These are phyloP conservation scores for Paspalum notatum DNA, from an alignment of 176 grass and related monocot species.

Conservation along the genomic window DNA sequence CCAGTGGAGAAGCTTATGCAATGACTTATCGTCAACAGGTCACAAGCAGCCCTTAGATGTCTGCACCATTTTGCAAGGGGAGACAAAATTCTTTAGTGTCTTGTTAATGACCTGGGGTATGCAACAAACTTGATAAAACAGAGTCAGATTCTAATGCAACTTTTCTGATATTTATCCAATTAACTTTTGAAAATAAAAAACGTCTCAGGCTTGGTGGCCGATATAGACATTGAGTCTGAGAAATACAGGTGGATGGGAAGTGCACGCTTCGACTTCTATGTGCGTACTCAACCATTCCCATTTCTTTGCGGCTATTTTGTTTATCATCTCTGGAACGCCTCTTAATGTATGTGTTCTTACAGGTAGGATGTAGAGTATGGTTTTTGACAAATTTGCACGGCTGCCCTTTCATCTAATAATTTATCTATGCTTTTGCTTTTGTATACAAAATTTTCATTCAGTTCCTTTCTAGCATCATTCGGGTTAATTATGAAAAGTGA, in stretches of 20 bases:
- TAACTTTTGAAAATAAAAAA: neutral
- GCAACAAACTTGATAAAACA: neutral
- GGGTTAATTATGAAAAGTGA: neutral
- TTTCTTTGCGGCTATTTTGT: neutral
- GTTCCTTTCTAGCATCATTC: neutral
- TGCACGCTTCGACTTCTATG: slow-evolving; percentile 79
- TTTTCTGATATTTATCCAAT: neutral
- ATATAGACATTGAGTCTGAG: slow-evolving; percentile 87
- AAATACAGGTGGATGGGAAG: slow-evolving; percentile 94
- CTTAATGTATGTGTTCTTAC: neutral
- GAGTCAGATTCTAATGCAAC: neutral
- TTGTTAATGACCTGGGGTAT: slow-evolving; percentile 87
- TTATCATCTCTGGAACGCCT: neutral
- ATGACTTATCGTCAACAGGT: too few species aligned
- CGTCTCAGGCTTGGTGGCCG: slow-evolving; percentile 76
- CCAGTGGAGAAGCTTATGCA: neutral
- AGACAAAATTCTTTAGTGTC: slow-evolving; percentile 70
- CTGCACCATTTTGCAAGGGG: slow-evolving; percentile 65
- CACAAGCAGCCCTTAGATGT: slow-evolving; percentile 73
- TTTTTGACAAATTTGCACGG: neutral
- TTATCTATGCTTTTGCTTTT: neutral
- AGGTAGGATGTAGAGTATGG: neutral
- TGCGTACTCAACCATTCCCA: slow-evolving; percentile 41
- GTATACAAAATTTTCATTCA: neutral
- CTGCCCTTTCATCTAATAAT: neutral